Evolutionary conservation across 331 rosid genomes (phyloP), one percentile per base, ranked within the genome.

Genomic region (Pyrus hybrid): DNA sequence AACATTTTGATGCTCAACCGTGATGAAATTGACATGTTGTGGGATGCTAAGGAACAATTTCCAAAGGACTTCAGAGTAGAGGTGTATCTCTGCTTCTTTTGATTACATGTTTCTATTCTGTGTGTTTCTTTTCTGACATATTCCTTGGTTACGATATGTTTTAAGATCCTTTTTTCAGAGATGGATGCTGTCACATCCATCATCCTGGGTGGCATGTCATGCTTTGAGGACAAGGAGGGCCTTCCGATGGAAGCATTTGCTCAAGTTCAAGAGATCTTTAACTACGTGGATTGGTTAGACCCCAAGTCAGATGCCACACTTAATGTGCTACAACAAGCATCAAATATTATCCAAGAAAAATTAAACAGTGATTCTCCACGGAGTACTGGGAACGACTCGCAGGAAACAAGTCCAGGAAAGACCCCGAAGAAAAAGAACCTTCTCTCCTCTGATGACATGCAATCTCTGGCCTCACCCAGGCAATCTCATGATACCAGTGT

Each of bases 241-340:
- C 96, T 95, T 57, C 99, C 99, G 1, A 76, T 86, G 62, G 99
- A 95, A 84, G 99, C 97, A 78, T 95, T 95, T 84, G 87, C 91
- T 76, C 93, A 86, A 84, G 97, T 92, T 80, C 97, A 90, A 83
- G 97, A 92, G 85, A 86, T 92, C 70, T 95, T 95, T 79, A 95
- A 81, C 83, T 79, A 87, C 43, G 97, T 89, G 80, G 97, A 95
- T 85, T 95, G 99, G 97, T 72, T 92, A 82, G 88, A 87, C 72
- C 91, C 92, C 54, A 88, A 77, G 82, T 82, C 89, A 18, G 96
- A 91, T 77, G 91, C 81, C 67, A 86, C 95, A 14, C 81, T 87
- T 56, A 86, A 84, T 78, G 90, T 80, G 20, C 92, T 94, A 70
- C 97, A 91, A 77, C 91, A 85, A 73, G 80, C 82, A 43, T 79